These are phyloP conservation scores for Bocquillonia castaneifolia DNA, from an alignment of 441 rosid species.

Conservation along the genomic window DNA sequence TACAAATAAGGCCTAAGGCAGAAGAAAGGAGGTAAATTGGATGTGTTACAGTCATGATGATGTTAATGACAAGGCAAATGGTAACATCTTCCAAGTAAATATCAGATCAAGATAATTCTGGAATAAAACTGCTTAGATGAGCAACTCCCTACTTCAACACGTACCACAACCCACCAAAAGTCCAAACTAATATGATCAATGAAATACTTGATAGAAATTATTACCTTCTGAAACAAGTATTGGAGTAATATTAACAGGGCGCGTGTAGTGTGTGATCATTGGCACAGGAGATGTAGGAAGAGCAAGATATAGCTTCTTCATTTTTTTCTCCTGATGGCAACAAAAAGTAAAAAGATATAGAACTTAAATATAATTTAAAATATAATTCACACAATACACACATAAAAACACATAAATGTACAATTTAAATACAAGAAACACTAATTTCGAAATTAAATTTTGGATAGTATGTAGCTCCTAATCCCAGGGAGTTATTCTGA, in stretches of 20 bases:
- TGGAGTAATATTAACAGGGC: slow-evolving; percentile 73
- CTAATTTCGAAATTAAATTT: no score
- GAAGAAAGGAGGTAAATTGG: neutral
- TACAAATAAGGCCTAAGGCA: no score
- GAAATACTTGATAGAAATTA: slow-evolving; percentile 11
- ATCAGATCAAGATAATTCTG: neutral
- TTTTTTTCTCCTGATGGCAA: slow-evolving; percentile 52
- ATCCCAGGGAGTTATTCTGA: no score
- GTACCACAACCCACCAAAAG: neutral
- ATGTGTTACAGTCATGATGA: neutral
- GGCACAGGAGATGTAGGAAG: slow-evolving; percentile 75
- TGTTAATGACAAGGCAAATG: neutral
- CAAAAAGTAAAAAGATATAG: no score
- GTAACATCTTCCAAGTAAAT: neutral
- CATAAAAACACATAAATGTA: no score
- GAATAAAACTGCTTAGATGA: neutral
- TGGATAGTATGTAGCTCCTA: no score
- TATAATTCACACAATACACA: no score
- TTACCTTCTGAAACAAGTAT: slow-evolving; percentile 77
- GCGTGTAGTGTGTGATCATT: slow-evolving; percentile 74
- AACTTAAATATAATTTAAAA: no score
- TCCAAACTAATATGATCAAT: neutral
- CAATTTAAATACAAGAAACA: no score
- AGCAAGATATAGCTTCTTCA: slow-evolving; percentile 82
- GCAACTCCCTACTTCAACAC: neutral